A percentile compares a stretch with the other conserved stretches of the same genome.
Conservation (phyloP, 2,329 filamentous ascomycete genomes). For the Bimuria novae-zelandiae region DNA sequence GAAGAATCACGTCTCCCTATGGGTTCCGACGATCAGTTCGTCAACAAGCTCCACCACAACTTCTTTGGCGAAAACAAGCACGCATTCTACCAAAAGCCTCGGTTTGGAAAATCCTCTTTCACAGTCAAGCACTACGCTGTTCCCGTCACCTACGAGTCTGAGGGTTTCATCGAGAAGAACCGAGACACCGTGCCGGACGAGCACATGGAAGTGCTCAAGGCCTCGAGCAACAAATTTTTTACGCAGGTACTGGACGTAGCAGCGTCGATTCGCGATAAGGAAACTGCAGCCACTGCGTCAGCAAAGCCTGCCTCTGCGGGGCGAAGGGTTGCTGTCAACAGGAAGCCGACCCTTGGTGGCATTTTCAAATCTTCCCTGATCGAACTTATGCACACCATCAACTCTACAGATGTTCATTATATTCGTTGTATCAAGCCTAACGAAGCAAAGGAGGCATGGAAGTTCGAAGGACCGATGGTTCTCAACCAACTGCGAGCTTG, state of each 20-base stretch:
- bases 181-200: slow-evolving; percentile 98
- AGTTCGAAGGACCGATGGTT: slow-evolving; percentile 98
- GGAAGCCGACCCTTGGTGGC: slow-evolving; percentile 94
- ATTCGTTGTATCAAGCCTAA: slow-evolving; percentile 99
- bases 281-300: slow-evolving; percentile 64
- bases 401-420: slow-evolving; percentile 97
- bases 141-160: slow-evolving; percentile 97
- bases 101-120: slow-evolving; percentile 96
- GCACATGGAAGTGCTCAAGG: slow-evolving; percentile 89
- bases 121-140: slow-evolving; percentile 98
- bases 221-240: slow-evolving; percentile 84
- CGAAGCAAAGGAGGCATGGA: slow-evolving; percentile 94
- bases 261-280: slow-evolving; percentile 86
- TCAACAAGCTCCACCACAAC: slow-evolving; percentile 93
- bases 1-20: slow-evolving; percentile 96
- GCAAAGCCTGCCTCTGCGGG: slow-evolving; percentile 75
- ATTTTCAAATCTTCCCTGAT: slow-evolving; percentile 99
- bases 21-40: slow-evolving; percentile 96
- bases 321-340: slow-evolving; percentile 87
- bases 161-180: slow-evolving; percentile 99
- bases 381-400: slow-evolving; percentile 97
- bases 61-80: slow-evolving; percentile 82
- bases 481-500: slow-evolving; percentile 95
- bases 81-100: slow-evolving; percentile 97
- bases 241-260: slow-evolving; percentile 83